Evolutionary conservation across 441 rosid species (phyloP), one percentile per base, ranked within the genome.

Genomic region (Erodium texanum): DNA sequence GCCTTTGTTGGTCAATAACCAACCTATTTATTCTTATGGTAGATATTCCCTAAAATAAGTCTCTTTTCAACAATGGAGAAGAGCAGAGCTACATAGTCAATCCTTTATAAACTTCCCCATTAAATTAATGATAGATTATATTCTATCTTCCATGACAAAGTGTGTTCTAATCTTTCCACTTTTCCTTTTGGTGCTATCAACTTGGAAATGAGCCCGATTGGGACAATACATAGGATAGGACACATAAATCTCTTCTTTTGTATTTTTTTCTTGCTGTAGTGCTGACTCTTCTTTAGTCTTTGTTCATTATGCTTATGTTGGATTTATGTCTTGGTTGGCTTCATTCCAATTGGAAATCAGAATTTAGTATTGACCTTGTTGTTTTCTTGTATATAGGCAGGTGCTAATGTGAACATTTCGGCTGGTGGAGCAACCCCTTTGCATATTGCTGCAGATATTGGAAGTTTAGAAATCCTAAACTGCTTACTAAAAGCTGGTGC

Each of bases 351-450:
- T 22, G 27, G 22, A 58, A 20, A 1, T 58, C 2, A 7, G 27
- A 7, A 58, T 58, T 11, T 20, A 58, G 27, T 15, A 58, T 58
- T 58, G 16, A 62, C 64, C 50, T 43, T 32, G 5, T 73, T 24
- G 3, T 64, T 70, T 77, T 64, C n/a, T 68, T 61, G 27, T 70
- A 15, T 76, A 82, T 82, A 93, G 96, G 93, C 87, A 4, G 97
- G 93, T 77, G 97, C 88, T 63, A 80, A 85, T 50, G 97, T 84
- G 59, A 89, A 93, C 68, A 73, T 89, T 69, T 71, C 67, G 73
- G 93, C 96, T 78, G 95, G 97, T 75, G 97, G 97, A 71, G 91
- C 95, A 67, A 93, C 96, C 38, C 92, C 97, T 12, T 79, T 93
- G 86, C 97, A 93, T 70, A 83, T 89, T 77, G 96, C 97, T 7